Evolutionary conservation across 805 yeast species (phyloP).

Genomic region (Nadsonia fulvescens): DNA sequence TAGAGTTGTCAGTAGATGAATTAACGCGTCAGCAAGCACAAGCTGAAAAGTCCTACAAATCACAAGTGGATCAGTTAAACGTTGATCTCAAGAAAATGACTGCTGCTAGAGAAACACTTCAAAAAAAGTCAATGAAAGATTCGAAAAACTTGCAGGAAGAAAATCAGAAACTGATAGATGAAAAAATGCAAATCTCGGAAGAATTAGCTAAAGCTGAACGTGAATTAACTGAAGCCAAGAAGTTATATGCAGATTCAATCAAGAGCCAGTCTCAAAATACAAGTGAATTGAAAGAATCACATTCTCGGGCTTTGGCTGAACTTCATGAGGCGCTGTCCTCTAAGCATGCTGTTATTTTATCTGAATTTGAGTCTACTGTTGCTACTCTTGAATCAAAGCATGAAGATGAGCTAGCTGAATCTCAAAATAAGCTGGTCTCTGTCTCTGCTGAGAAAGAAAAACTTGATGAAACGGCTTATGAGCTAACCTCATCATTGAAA

Average conservation of each 20-base stretch:
- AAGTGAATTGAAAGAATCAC: slow-evolving; percentile 4
- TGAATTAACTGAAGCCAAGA: no score
- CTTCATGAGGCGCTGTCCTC: slow-evolving; percentile 3
- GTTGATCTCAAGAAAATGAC: no score
- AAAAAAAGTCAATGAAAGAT: no score
- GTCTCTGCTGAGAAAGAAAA: slow-evolving; percentile 3
- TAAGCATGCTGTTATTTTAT: slow-evolving; percentile 1
- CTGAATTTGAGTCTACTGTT: neutral
- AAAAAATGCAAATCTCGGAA: no score
- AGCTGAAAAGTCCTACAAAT: no score
- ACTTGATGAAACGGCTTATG: slow-evolving; percentile 3
- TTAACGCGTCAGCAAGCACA: no score
- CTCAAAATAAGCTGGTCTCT: slow-evolving; percentile 4
- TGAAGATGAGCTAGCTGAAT: slow-evolving; percentile 4
- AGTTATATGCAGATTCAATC: slow-evolving; percentile 4
- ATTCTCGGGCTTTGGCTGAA: slow-evolving; percentile 2
- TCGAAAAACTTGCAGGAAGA: no score
- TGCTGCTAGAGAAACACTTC: no score
- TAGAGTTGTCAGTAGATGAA: no score
- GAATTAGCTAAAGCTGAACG: no score
- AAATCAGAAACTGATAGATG: no score
- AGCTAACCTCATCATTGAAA: slow-evolving; percentile 1
- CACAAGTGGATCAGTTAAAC: no score
- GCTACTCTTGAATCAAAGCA: slow-evolving; percentile 2
- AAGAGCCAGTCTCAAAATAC: slow-evolving; percentile 1